Percentiles rank a stretch among this genome's conserved stretches.
These are phyloP conservation scores for Neocatenulostroma microsporum DNA, from an alignment of 2,329 filamentous ascomycete species.

Conservation along the genomic window DNA sequence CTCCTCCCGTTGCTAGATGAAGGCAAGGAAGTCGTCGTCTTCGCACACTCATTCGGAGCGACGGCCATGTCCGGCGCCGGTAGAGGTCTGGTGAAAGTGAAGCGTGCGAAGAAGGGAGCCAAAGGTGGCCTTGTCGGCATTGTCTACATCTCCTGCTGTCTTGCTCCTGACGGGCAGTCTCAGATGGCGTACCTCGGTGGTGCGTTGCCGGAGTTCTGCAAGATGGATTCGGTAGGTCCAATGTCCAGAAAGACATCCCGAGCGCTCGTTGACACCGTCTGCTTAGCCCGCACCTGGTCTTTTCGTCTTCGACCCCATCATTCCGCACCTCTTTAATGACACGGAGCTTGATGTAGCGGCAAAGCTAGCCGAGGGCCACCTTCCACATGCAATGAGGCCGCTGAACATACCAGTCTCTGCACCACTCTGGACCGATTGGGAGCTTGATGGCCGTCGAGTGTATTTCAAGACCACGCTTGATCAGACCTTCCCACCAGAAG, in stretches of 20 bases:
- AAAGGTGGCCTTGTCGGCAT: neutral
- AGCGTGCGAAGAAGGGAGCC: neutral
- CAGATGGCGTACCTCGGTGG: neutral
- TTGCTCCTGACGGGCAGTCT: neutral
- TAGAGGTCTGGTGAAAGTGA: neutral
- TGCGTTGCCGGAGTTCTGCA: neutral
- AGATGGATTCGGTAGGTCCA: too few species aligned
- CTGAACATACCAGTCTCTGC: neutral
- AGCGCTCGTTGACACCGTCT: too few species aligned
- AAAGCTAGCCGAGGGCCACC: neutral
- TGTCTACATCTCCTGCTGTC: neutral
- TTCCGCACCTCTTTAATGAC: constrained; percentile 2
- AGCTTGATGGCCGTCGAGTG: neutral
- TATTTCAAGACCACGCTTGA: constrained; percentile 4
- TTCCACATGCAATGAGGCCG: constrained; percentile 1
- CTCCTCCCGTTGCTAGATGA: constrained; percentile 3
- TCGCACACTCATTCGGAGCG: constrained; percentile 5
- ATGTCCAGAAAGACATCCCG: too few species aligned
- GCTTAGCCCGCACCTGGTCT: constrained; percentile 2
- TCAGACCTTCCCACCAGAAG: constrained; percentile 1
- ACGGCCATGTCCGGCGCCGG: neutral
- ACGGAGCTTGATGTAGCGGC: neutral
- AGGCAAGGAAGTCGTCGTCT: constrained; percentile 4
- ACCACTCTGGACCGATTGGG: constrained; percentile 1
- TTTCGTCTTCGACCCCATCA: constrained; percentile 1